Evolutionary conservation across 1,284 basidiomycete genomes (phyloP), one percentile per base, ranked within the genome.

Genomic region (Boletus semigastroideus): DNA sequence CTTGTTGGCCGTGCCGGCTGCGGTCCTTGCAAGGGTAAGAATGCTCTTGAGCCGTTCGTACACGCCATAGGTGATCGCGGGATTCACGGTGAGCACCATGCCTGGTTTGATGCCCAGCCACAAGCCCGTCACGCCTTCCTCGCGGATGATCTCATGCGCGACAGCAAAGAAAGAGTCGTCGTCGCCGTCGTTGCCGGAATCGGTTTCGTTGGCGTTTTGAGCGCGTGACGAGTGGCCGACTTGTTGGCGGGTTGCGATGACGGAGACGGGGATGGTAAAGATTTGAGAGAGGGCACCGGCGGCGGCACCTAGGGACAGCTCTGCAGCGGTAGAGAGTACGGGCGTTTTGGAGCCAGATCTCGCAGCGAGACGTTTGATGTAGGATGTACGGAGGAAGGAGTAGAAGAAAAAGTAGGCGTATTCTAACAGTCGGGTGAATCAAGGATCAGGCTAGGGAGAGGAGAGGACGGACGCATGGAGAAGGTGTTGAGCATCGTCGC

Each of bases 361-460:
- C 17, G 77, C 72, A 5, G 77, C 71, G 33, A 87, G 68, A 27
- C 92, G 83, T 63, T 83, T 84, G 60, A 87, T 82, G 72, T 95
- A 95, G 8, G 90, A 80, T 20, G 79, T 84, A 58, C 94, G 84
- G 27, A 98, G 90, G 68, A 93, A 79, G 25, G 94, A 91, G 73
- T 98, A 98, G 79, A 97, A 98, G 81, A 98, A 98, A 78, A 99
- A 99, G 77, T 99, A 99, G 19, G 97, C 95, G 67, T 96, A 98
- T 82, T 97, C 96, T 97, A 5, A 25, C 27, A n/a, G 50, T 25
- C 13, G 33, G 34, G 12, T 42, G 43, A 42, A 49, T 47, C 48
- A 45, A 16, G 44, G 36, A 37, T 27, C 42, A 16, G 30, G 50
- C 41, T 33, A 25, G 25, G 37, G 33, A 20, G 3, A 5, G 17